Evolutionary conservation across 768 basidiomycete species (phyloP), one percentile per base, ranked within the genome.

Genomic region (Russula brevipes): DNA sequence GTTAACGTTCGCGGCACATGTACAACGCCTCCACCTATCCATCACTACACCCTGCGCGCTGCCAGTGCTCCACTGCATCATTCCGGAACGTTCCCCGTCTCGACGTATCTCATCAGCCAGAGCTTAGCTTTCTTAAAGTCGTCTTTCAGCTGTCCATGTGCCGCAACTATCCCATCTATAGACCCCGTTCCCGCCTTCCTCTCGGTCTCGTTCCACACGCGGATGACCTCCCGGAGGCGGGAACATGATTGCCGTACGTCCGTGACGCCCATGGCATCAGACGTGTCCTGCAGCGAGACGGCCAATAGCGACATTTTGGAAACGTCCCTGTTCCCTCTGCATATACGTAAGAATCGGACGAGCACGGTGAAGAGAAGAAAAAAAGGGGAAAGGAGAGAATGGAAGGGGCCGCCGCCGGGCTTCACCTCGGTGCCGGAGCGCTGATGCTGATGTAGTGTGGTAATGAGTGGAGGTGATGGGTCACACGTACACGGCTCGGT

Each of bases 211-310:
- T 5, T 35, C 55, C 61, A 53, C 11, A 36, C 44, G 33, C 39
- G 54, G 38, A 56, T 44, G 47, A 30, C 39, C 24, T 61, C 46
- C 31, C 30, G 47, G 3, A 61, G 54, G 31, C 30, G 54, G 54
- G 39, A 17, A 61, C 60, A 56, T 8, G 60, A 61, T n/a, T n/a
- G 41, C 19, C 33, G 49, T 12, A 63, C 61, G 24, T 57, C 54
- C 24, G 17, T 41, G 50, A 57, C 61, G 4, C 61, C 61, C 1
- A 63, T 53, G 11, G 61, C 41, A 14, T n/a, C 50, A 53, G 55
- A 63, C 10, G 61, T 63, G 49, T 63, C 56, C 50, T 57, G 61
- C 36, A 63, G 50, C 36, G 61, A 57, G 55, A 35, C 35, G 30
- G 50, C 61, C 14, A 63, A 53, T 5, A 52, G 19, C 33, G 56